phyloP scores from a whole-genome alignment of 2,329 filamentous ascomycete species.

The Ophioceras dolichostomum region DNA sequence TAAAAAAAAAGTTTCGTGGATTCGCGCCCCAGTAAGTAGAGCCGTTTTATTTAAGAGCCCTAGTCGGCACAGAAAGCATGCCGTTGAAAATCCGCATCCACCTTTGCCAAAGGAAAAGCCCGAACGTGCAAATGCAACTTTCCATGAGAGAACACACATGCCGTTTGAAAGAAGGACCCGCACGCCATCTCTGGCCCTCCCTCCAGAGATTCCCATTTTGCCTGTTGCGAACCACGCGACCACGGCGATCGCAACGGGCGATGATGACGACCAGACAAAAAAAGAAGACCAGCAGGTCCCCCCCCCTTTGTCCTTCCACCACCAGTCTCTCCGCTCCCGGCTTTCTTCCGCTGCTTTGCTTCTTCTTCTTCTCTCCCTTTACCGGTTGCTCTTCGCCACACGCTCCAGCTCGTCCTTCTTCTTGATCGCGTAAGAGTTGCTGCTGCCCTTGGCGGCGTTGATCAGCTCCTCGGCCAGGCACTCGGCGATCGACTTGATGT shows the following conservation, averaged over 20 bases:
- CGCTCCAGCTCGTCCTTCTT: conserved; percentile 99
- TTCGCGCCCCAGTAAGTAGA: conserved; percentile 19
- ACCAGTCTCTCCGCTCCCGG: conserved; percentile 6
- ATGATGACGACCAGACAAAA: no score
- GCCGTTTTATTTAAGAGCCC: conserved; percentile 23
- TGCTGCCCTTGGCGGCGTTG: conserved; percentile 99
- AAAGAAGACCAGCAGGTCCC: no score
- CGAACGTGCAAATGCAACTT: conserved; percentile 31
- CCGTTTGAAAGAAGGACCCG: conserved; percentile 12
- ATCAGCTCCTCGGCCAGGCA: conserved; percentile 99
- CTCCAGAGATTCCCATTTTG: conserved; percentile 21
- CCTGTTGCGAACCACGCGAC: no score
- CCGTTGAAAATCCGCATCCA: conserved; percentile 25
- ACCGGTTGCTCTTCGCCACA: conserved; percentile 99
- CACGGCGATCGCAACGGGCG: no score
- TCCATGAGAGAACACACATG: conserved; percentile 15
- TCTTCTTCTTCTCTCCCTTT: conserved; percentile 38
- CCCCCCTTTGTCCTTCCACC: no score
- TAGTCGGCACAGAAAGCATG: conserved; percentile 30
- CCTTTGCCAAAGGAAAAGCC: conserved; percentile 19
- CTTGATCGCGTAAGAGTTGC: conserved; percentile 99
- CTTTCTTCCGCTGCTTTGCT: conserved; percentile 16
- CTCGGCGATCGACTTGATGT: conserved; percentile 99
- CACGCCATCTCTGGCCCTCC: no score
- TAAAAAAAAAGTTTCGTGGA: background rate